Conservation (phyloP, 2,329 filamentous ascomycete species). For the Metarhizium album region DNA sequence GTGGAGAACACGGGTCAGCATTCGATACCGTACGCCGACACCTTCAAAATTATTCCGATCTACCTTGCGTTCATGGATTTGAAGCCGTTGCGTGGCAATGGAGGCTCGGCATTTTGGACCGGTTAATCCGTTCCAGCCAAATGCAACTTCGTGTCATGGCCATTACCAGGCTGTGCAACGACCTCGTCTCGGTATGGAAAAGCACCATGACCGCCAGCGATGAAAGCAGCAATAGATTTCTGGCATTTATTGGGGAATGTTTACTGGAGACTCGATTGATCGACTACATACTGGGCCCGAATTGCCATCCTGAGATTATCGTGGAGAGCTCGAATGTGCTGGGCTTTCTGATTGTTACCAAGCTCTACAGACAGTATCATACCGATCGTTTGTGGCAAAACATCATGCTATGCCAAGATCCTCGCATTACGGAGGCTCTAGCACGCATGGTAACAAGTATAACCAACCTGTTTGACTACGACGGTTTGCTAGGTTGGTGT, state of each 20-base stretch:
- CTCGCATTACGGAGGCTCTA: slow-evolving; percentile 71
- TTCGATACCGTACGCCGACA: slow-evolving; percentile 16
- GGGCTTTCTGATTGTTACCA: slow-evolving; percentile 74
- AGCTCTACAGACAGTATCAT: slow-evolving; percentile 58
- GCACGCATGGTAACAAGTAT: slow-evolving; percentile 50
- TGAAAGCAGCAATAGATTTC: slow-evolving; percentile 32
- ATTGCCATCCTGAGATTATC: slow-evolving; percentile 87
- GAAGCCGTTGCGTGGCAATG: slow-evolving; percentile 52
- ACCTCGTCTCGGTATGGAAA: slow-evolving; percentile 58
- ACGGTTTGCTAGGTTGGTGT: slow-evolving; percentile 53
- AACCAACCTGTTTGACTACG: slow-evolving; percentile 35
- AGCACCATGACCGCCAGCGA: slow-evolving; percentile 37
- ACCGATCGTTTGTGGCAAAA: slow-evolving; percentile 79
- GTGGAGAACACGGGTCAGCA: slow-evolving; percentile 25
- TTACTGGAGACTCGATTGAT: slow-evolving; percentile 62
- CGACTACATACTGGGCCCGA: slow-evolving; percentile 79
- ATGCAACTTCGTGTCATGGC: slow-evolving; percentile 84
- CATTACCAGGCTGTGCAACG: slow-evolving; percentile 59
- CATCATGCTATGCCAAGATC: slow-evolving; percentile 70
- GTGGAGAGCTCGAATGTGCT: slow-evolving; percentile 72
- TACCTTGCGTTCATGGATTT: slow-evolving; percentile 27
- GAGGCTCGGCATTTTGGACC: slow-evolving; percentile 58
- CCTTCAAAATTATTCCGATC: slow-evolving; percentile 20
- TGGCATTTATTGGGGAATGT: slow-evolving; percentile 59
- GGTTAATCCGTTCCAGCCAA: slow-evolving; percentile 69